phyloP scores from a whole-genome alignment of 225 moss, liverwort and hornwort species.

The Asterella californica region DNA sequence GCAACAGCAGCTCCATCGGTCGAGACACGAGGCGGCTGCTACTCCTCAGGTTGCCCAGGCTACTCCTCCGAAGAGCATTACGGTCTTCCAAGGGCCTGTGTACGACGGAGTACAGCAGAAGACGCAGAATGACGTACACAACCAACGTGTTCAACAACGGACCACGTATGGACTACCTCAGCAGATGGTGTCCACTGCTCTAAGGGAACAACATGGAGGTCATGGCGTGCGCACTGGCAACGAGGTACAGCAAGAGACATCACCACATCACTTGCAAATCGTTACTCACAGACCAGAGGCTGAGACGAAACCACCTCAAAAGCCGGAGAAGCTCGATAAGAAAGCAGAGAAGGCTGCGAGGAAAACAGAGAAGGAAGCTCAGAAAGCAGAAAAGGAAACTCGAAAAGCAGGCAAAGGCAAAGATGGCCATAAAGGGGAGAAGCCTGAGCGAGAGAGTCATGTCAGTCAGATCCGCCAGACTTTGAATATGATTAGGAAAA shows the following conservation, averaged over 20 bases:
- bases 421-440: slow-evolving; percentile 30
- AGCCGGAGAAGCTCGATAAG: slow-evolving; percentile 14
- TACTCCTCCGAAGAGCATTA: slow-evolving; percentile 3
- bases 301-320: slow-evolving; percentile 26
- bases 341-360: slow-evolving; percentile 26
- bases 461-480: slow-evolving; percentile 26
- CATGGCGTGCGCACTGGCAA: background rate
- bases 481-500: slow-evolving; percentile 39
- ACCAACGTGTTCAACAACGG: slow-evolving; percentile 5
- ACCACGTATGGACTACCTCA: slow-evolving; percentile 10
- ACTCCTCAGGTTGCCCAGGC: slow-evolving; percentile 13
- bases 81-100: slow-evolving; percentile 14
- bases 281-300: slow-evolving; percentile 17
- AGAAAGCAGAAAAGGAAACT: slow-evolving; percentile 29
- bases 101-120: slow-evolving; percentile 23
- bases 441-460: slow-evolving; percentile 27
- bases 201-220: background rate
- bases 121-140: slow-evolving; percentile 5
- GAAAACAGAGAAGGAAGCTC: slow-evolving; percentile 17
- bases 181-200: slow-evolving; percentile 10
- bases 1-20: slow-evolving; percentile 19
- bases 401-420: slow-evolving; percentile 34
- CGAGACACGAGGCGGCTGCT: slow-evolving; percentile 12
- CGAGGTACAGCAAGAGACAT: slow-evolving; percentile 5
- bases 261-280: slow-evolving; percentile 11